A percentile compares a stretch with the other conserved stretches of the same genome.
Evolutionary conservation across 208 protist genomes (phyloP).

Genomic region (Acanthamoeba rhysodes): DNA sequence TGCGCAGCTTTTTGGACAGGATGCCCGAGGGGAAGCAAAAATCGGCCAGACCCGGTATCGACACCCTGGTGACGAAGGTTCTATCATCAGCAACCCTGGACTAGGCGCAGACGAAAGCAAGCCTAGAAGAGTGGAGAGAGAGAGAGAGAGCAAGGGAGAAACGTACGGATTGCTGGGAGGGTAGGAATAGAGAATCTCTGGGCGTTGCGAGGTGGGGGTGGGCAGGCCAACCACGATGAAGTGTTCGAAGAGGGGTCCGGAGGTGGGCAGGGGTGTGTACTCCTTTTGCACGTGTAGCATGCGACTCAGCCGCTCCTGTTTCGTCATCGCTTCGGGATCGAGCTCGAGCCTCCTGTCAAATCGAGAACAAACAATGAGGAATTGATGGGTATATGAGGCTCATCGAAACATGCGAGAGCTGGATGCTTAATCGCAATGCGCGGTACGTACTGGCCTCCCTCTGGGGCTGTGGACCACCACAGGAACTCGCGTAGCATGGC

Average conservation of each 20-base stretch:
- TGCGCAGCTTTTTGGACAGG: conserved; percentile 23
- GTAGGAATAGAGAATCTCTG: conserved; percentile 41
- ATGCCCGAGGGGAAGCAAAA: conserved; percentile 63
- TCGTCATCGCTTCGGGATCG: conserved; percentile 63
- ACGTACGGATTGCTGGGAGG: conserved; percentile 52
- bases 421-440: too few species aligned
- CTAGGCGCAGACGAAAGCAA: neutral
- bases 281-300: conserved; percentile 36
- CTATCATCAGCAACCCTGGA: too few species aligned
- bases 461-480: neutral
- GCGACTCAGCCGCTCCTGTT: conserved; percentile 63
- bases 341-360: conserved; percentile 8
- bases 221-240: conserved; percentile 64
- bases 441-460: conserved; percentile 37
- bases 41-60: conserved; percentile 56
- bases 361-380: neutral
- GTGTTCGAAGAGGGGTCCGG: conserved; percentile 47
- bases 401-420: neutral
- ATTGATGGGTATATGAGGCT: neutral
- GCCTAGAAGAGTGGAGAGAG: neutral
- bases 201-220: neutral
- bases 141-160: neutral
- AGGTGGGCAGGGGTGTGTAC: neutral
- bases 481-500: conserved; percentile 37
- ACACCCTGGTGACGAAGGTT: neutral